These are phyloP conservation scores for Tylopilus sp. DNA, from an alignment of 1,284 basidiomycete species.

Conservation along the genomic window DNA sequence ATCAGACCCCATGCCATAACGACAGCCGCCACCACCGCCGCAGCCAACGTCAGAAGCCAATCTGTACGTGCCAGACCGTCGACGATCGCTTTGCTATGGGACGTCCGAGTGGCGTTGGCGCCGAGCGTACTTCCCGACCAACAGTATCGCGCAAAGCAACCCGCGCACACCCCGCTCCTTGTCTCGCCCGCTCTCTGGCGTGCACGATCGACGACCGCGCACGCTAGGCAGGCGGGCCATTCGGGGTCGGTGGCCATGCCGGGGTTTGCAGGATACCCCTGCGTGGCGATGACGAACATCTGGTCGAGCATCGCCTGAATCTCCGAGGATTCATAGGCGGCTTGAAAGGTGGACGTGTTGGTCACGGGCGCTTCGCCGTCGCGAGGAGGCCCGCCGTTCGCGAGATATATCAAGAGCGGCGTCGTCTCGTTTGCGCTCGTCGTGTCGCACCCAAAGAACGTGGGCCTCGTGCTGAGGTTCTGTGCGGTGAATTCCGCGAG, in stretches of 20 bases:
- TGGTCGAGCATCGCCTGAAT: constrained; percentile 43
- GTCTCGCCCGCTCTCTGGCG: constrained; percentile 29
- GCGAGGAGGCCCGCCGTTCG: too few relatives aligned
- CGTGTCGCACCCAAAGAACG: constrained; percentile 44
- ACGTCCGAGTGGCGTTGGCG: too few relatives aligned
- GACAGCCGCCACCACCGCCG: too few relatives aligned
- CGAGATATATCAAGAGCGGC: constrained; percentile 22
- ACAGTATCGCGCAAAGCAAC: constrained; percentile 39
- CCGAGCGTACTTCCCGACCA: too few relatives aligned
- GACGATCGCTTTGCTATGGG: too few relatives aligned
- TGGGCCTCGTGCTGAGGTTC: constrained; percentile 37
- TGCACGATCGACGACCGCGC: constrained; percentile 42
- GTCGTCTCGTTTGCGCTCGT: constrained; percentile 15
- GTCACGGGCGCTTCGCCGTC: constrained; percentile 39
- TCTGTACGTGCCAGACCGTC: too few relatives aligned
- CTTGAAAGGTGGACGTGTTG: constrained; percentile 39
- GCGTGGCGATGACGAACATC: constrained; percentile 38
- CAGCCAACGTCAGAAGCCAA: too few relatives aligned
- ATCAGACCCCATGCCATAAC: too few relatives aligned
- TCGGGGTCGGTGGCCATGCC: constrained; percentile 31
- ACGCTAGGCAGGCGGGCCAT: constrained; percentile 45
- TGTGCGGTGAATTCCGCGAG: constrained; percentile 32
- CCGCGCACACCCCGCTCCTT: constrained; percentile 37
- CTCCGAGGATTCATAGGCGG: constrained; percentile 30
- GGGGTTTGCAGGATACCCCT: constrained; percentile 31